These are phyloP conservation scores for Aspergillus steynii DNA, from an alignment of 495 filamentous ascomycete species.

Conservation along the genomic window DNA sequence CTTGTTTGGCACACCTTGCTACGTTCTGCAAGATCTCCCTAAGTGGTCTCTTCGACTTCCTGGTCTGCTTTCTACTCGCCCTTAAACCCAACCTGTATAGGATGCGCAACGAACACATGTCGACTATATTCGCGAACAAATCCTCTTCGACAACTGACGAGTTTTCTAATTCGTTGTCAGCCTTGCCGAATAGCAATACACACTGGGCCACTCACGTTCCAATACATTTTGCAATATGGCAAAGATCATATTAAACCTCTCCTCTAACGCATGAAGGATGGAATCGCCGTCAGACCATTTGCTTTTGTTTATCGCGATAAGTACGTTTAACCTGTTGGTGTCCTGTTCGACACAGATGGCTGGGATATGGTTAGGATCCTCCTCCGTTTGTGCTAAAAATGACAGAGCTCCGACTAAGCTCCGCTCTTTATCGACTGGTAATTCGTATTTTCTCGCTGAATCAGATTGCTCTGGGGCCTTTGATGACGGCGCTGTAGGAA, in stretches of 20 bases:
- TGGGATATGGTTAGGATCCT: constrained; percentile 24
- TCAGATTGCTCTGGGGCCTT: background rate
- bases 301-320: constrained; percentile 27
- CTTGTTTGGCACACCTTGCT: constrained; percentile 15
- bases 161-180: constrained; percentile 15
- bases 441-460: constrained; percentile 6
- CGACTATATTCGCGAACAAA: constrained; percentile 24
- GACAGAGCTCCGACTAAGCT: constrained; percentile 21
- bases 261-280: constrained; percentile 18
- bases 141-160: constrained; percentile 17
- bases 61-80: constrained; percentile 18
- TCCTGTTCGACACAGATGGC: constrained; percentile 35
- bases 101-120: constrained; percentile 27
- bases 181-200: constrained; percentile 12
- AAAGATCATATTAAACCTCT: constrained; percentile 26
- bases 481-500: constrained; percentile 6
- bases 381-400: constrained; percentile 24
- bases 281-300: constrained; percentile 15
- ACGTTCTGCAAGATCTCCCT: constrained; percentile 17
- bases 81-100: constrained; percentile 28
- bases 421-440: constrained; percentile 14
- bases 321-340: constrained; percentile 21
- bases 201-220: constrained; percentile 23
- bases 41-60: constrained; percentile 15
- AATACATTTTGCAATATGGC: constrained; percentile 22